Conservation (phyloP, 1,284 basidiomycete species). For the Salmacisia buchloeana region DNA sequence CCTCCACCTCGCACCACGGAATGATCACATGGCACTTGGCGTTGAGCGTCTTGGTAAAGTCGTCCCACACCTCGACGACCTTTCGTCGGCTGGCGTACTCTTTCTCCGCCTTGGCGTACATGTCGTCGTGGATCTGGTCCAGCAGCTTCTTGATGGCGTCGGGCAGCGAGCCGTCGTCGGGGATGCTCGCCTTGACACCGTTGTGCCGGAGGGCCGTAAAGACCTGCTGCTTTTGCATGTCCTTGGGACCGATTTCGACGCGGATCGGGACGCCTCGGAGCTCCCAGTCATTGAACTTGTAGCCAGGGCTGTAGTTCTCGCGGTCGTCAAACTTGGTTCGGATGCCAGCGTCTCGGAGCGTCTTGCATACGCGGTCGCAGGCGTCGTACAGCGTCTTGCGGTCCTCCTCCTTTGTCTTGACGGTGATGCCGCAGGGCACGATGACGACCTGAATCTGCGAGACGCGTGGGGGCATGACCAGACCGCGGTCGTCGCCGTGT, state of each 20-base stretch:
- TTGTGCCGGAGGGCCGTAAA: constrained; percentile 84
- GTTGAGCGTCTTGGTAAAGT: constrained; percentile 84
- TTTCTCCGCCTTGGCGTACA: constrained; percentile 75
- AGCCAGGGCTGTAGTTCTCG: constrained; percentile 94
- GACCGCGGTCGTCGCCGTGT: constrained; percentile 94
- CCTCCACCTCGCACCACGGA: constrained; percentile 92
- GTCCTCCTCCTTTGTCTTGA: constrained; percentile 49
- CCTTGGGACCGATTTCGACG: constrained; percentile 91
- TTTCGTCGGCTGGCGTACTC: constrained; percentile 70
- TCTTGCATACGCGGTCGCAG: constrained; percentile 58
- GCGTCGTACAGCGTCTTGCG: constrained; percentile 72
- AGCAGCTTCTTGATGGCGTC: constrained; percentile 58
- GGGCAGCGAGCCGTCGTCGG: constrained; percentile 20
- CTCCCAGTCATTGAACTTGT: constrained; percentile 99
- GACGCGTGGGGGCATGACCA: constrained; percentile 91
- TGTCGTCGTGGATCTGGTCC: constrained; percentile 79
- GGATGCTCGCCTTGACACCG: constrained; percentile 52
- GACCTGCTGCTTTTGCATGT: constrained; percentile 76
- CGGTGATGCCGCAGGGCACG: constrained; percentile 83
- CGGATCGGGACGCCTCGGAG: constrained; percentile 82
- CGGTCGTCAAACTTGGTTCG: constrained; percentile 84
- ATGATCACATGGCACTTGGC: constrained; percentile 80
- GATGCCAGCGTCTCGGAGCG: constrained; percentile 61
- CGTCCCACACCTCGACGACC: constrained; percentile 77
- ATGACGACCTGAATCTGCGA: constrained; percentile 86